A percentile compares a stretch with the other conserved stretches of the same genome.
These are phyloP conservation scores for Phytophthora tubulina DNA, from an alignment of 352 stramenopile genomes.

Conservation along the genomic window DNA sequence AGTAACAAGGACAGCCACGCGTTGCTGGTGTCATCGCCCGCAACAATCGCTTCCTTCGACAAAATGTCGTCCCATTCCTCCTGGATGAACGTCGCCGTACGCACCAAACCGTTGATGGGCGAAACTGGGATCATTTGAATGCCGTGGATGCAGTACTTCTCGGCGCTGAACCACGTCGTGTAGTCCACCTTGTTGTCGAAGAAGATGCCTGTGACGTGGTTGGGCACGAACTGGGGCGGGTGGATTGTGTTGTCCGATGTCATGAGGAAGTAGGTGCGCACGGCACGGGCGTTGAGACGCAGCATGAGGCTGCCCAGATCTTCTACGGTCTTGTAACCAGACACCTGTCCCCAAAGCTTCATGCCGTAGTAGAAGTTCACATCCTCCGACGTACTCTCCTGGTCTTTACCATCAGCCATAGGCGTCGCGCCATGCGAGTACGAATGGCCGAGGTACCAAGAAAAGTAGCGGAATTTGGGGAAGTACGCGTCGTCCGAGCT, in stretches of 20 bases:
- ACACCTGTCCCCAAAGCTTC: constrained; percentile 65
- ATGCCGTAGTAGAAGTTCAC: constrained; percentile 79
- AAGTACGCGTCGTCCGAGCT: constrained; percentile 55
- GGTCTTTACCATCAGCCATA: constrained; percentile 71
- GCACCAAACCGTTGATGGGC: constrained; percentile 75
- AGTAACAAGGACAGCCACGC: constrained; percentile 55
- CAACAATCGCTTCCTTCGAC: constrained; percentile 69
- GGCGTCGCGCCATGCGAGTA: constrained; percentile 71
- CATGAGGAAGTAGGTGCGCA: constrained; percentile 75
- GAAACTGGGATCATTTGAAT: constrained; percentile 85
- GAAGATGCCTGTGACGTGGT: constrained; percentile 67
- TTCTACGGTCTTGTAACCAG: constrained; percentile 51
- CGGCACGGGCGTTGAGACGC: constrained; percentile 54
- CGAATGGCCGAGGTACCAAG: constrained; percentile 68
- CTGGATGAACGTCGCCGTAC: constrained; percentile 64
- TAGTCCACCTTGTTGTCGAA: constrained; percentile 68
- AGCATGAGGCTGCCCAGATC: constrained; percentile 71
- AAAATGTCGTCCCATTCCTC: constrained; percentile 80
- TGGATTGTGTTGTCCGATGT: constrained; percentile 59
- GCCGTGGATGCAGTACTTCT: constrained; percentile 80
- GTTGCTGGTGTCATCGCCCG: constrained; percentile 49
- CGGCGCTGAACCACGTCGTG: constrained; percentile 73
- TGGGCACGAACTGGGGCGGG: constrained; percentile 55
- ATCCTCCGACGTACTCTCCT: constrained; percentile 70
- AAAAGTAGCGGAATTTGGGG: constrained; percentile 68